Percentiles rank a stretch among this genome's conserved stretches.
These are phyloP conservation scores for Talaromyces marneffei DNA, from an alignment of 2,329 filamentous ascomycete genomes.

Conservation along the genomic window DNA sequence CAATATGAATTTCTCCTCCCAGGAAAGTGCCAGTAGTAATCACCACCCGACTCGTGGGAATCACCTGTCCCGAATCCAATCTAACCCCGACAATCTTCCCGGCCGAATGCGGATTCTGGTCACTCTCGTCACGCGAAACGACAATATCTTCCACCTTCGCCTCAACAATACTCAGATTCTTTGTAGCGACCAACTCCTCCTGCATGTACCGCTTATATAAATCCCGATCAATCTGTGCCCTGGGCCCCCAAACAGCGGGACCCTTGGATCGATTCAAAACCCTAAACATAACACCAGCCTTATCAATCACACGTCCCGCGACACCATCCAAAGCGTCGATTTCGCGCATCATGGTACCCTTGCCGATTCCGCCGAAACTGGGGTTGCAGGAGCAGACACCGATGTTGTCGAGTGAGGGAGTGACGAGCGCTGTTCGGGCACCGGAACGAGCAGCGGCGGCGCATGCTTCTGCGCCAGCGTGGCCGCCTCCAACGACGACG, in stretches of 20 bases:
- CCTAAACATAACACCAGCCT: constrained; percentile 89
- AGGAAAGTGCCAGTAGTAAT: constrained; percentile 97
- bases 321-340: constrained; percentile 92
- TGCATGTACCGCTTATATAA: constrained; percentile 89
- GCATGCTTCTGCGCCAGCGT: constrained; percentile 90
- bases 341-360: constrained; percentile 92
- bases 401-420: constrained; percentile 79
- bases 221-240: constrained; percentile 88
- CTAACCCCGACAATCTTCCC: constrained; percentile 78
- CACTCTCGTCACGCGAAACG: constrained; percentile 51
- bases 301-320: constrained; percentile 82
- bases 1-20: constrained; percentile 94
- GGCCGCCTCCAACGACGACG: constrained; percentile 89
- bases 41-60: constrained; percentile 74
- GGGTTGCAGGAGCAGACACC: constrained; percentile 96
- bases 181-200: constrained; percentile 72
- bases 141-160: constrained; percentile 93
- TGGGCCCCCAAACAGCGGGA: constrained; percentile 91
- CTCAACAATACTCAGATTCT: constrained; percentile 72
- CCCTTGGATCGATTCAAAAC: constrained; percentile 84
- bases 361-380: constrained; percentile 96
- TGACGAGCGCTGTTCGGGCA: constrained; percentile 82
- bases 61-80: constrained; percentile 78
- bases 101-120: constrained; percentile 47
- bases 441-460: constrained; percentile 84